Evolutionary conservation across 1,139 yeast species (phyloP), one percentile per base, ranked within the genome.

Genomic region (Hansenula lynferdii): DNA sequence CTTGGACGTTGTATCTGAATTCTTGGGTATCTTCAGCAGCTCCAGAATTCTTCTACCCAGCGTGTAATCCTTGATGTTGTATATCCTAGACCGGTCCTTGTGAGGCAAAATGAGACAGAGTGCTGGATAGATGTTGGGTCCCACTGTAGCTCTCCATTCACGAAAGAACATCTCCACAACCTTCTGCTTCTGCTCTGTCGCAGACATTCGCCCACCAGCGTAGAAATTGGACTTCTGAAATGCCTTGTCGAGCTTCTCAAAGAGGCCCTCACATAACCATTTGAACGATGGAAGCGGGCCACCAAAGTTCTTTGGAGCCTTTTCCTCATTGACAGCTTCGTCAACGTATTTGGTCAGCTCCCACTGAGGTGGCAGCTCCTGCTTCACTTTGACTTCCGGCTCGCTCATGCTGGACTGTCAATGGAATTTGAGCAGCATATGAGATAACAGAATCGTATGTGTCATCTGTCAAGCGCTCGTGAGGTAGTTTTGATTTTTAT

Each of bases 41-140:
- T 57, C 67, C 51, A 53, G 65, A 47, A 76, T 56, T 8, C 75
- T 59, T 30, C 71, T 61, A 1, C 75, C 72, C 22, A 81, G 54
- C 0, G 72, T 68, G 9, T 62, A 60, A 42, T 82, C 86, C 49
- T 70, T 70, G 35, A 80, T 67, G 48, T 70, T 67, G 53, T 74
- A 81, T 10, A 67, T 55, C 21, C 87, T 59, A 11, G 64, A 43
- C 16, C 56, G 61, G 41, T 82, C 82, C 47, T 77, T 70, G 43
- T 76, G 75, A 0, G 95, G 92, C 18, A 82, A 60, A 3, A 79
- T 65, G 32, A 89, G 63, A 28, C 80, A 62, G 12, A 85, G 67
- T 0, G 80, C 79, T 0, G 94, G 92, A 49, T 71, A 80, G 6
- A 87, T 69, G 56, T 89, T 80, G 24, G 68, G 58, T 0, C 96